Conservation (phyloP, 371 early-diverging fungal species). For the Phascolomyces articulosus region DNA sequence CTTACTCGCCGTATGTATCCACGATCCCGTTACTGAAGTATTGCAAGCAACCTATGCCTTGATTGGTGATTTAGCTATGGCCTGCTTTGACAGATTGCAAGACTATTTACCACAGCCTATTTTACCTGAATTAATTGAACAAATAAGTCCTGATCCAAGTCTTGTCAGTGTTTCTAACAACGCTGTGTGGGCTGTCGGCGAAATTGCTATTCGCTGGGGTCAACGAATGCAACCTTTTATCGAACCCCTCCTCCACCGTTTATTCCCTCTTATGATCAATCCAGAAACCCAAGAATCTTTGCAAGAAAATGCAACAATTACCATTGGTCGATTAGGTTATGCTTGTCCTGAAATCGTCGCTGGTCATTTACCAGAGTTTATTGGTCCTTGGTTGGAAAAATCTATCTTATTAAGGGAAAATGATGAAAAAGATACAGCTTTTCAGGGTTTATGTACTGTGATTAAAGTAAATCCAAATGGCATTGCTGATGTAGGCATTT, state of each 20-base stretch:
- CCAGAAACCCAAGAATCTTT: conserved; percentile 61
- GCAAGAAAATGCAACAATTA: conserved; percentile 89
- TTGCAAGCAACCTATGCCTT: conserved; percentile 92
- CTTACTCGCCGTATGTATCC: conserved; percentile 77
- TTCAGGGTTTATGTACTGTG: conserved; percentile 86
- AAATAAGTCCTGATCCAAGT: conserved; percentile 65
- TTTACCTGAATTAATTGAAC: conserved; percentile 77
- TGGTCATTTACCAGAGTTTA: conserved; percentile 68
- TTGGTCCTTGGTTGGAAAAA: conserved; percentile 70
- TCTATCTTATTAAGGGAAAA: conserved; percentile 76
- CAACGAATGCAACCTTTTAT: conserved; percentile 67
- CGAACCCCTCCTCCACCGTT: conserved; percentile 66
- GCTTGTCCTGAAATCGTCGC: conserved; percentile 75
- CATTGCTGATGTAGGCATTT: conserved; percentile 45
- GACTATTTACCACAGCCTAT: conserved; percentile 69
- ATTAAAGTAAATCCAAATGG: conserved; percentile 83
- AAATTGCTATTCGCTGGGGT: conserved; percentile 82
- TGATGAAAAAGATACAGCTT: conserved; percentile 91
- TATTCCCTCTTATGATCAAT: conserved; percentile 73
- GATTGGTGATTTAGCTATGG: conserved; percentile 92
- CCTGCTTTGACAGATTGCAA: conserved; percentile 73
- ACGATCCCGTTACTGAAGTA: conserved; percentile 80
- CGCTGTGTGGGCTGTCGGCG: conserved; percentile 95
- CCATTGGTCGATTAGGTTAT: conserved; percentile 88
- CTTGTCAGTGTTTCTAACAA: conserved; percentile 85